These are phyloP conservation scores for Alnus glutinosa DNA, from an alignment of 306 rosid genomes.

Conservation along the genomic window DNA sequence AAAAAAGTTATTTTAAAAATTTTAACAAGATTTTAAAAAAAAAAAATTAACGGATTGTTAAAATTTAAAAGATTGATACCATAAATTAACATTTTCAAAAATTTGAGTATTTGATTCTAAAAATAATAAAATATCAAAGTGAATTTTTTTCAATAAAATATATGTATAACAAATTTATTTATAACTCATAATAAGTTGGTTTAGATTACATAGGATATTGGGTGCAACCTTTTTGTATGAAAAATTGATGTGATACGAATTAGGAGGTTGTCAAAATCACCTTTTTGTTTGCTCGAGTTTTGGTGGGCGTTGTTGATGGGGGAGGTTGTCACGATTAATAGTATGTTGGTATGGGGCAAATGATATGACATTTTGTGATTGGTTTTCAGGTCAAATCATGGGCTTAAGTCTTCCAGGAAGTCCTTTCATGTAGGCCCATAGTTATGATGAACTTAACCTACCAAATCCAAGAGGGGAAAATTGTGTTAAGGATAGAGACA, in stretches of 20 bases:
- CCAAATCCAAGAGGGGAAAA: conserved; percentile 27
- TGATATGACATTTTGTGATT: conserved; percentile 33
- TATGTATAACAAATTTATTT: too few relatives aligned
- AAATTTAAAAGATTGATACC: too few relatives aligned
- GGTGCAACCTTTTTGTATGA: too few relatives aligned
- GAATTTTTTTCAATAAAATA: too few relatives aligned
- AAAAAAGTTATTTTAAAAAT: too few relatives aligned
- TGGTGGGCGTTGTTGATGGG: conserved; percentile 39
- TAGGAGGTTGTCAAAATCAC: conserved; percentile 49
- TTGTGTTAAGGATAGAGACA: background rate
- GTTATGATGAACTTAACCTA: conserved; percentile 32
- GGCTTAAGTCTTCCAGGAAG: conserved; percentile 2
- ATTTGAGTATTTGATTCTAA: too few relatives aligned
- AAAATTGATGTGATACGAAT: background rate
- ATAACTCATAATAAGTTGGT: too few relatives aligned
- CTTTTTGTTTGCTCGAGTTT: background rate
- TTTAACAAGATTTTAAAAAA: too few relatives aligned
- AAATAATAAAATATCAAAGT: too few relatives aligned
- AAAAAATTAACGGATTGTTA: too few relatives aligned
- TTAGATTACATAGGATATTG: too few relatives aligned
- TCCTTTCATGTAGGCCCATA: conserved; percentile 28
- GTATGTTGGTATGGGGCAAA: conserved; percentile 34
- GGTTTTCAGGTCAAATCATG: conserved; percentile 39
- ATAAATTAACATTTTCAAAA: too few relatives aligned
- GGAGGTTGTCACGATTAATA: conserved; percentile 23